phyloP scores from a whole-genome alignment of 1,284 basidiomycete genomes.

The Marasmius fiardii region DNA sequence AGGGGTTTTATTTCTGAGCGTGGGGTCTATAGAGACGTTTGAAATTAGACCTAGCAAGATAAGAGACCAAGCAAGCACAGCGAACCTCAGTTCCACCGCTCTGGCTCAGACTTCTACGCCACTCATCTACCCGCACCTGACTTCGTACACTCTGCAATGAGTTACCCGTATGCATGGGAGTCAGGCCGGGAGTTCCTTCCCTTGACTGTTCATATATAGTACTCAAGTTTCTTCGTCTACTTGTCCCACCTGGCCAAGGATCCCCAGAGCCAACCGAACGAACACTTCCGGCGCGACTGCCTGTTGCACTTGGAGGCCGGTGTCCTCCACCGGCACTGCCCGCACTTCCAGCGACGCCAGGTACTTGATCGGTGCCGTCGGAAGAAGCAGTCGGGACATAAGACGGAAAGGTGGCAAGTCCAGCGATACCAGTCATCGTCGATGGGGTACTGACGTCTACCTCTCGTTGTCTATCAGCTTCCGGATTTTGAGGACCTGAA shows the following conservation, averaged over 20 bases:
- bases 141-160: background rate
- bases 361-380: background rate
- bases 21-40: background rate
- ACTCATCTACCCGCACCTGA: background rate
- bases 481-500: background rate
- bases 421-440: background rate
- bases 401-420: background rate
- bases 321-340: background rate
- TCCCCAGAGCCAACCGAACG: background rate
- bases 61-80: background rate
- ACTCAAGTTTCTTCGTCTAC: background rate
- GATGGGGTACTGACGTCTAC: background rate
- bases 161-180: background rate
- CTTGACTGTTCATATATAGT: constrained; percentile 1
- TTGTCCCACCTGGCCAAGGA: background rate
- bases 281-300: background rate
- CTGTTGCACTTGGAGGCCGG: background rate
- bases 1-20: background rate
- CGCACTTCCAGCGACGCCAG: background rate
- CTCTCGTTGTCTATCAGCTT: constrained; percentile 1
- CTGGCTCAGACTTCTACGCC: background rate
- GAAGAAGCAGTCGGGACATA: background rate
- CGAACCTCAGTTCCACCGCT: background rate
- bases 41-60: background rate
- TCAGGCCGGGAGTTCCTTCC: background rate